Evolutionary conservation across 73 alveolate genomes (phyloP), one percentile per base, ranked within the genome.

Genomic region (Diophrys sp.): DNA sequence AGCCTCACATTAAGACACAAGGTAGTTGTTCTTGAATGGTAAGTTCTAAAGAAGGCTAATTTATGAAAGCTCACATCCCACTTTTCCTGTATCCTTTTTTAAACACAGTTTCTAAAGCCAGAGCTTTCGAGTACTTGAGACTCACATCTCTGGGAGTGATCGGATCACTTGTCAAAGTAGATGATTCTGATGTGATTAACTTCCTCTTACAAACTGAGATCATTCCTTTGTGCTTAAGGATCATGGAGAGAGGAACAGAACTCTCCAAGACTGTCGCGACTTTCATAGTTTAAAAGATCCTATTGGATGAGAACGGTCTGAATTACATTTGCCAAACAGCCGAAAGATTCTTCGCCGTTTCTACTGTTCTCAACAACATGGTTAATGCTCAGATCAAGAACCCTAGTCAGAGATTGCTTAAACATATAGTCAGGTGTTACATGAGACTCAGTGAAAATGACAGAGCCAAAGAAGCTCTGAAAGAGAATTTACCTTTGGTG

Each of bases 221-320:
- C 54, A 96, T 97, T n/a, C 99, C 99, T 8, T 91, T 97, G 54
- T 96, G 99, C 85, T 81, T 95, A 78, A 85, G 99, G 76, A 97
- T 97, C 30, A 97, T 97, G 99, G 99, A 97, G 78, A 94, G 97
- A 75, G 99, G 99, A 25, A 91, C 98, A 69, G 99, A 97, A 79
- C 83, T 97, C 25, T 96, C 99, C 62, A 94, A 96, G 82, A 97
- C 99, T 2, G 99, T 96, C 25, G 99, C 99, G 23, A 95, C 99
- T 0, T 97, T 97, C 75, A 97, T 97, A 29, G 97, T 97, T 24
- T 97, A 97, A 87, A 95, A 97, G 90, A 94, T 97, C 32, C 90
- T 97, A 31, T 81, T 95, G 56, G 99, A 97, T 74, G 98, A 96
- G 66, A 85, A 83, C 67, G 99, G 99, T n/a, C 82, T 97, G 53